Evolutionary conservation across 352 stramenopile species (phyloP).

Genomic region (Globisporangium perplexum): DNA sequence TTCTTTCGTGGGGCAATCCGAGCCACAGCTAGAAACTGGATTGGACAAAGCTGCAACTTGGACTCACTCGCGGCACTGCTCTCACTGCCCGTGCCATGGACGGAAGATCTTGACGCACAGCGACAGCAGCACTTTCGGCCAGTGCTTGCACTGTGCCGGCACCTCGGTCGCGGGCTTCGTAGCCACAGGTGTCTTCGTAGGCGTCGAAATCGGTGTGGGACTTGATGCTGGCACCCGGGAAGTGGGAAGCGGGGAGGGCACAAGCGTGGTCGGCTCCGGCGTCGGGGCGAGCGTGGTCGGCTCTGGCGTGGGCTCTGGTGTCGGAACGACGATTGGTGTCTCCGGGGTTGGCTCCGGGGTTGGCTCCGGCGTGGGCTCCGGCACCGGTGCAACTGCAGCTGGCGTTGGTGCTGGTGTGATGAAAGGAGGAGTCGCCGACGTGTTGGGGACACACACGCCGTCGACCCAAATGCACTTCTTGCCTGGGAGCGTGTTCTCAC

Average conservation of each 20-base stretch:
- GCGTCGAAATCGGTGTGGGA: too few species aligned
- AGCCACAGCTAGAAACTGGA: too few species aligned
- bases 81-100: neutral
- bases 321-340: neutral
- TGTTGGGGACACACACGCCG: constrained; percentile 15
- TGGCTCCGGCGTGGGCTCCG: constrained; percentile 1
- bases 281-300: neutral
- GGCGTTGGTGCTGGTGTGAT: constrained; percentile 1
- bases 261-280: neutral
- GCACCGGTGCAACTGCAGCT: neutral
- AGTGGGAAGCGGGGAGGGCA: neutral
- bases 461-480: constrained; percentile 22
- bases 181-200: neutral
- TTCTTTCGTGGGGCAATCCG: too few species aligned
- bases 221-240: neutral
- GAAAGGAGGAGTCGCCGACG: neutral
- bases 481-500: constrained; percentile 21
- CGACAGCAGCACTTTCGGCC: neutral
- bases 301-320: constrained; percentile 1
- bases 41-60: too few species aligned
- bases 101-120: neutral
- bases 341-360: neutral
- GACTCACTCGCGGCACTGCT: neutral
- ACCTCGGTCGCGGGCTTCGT: neutral
- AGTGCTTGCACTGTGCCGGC: neutral